phyloP scores from a whole-genome alignment of 495 filamentous ascomycete species.

The Lentithecium fluviatile region DNA sequence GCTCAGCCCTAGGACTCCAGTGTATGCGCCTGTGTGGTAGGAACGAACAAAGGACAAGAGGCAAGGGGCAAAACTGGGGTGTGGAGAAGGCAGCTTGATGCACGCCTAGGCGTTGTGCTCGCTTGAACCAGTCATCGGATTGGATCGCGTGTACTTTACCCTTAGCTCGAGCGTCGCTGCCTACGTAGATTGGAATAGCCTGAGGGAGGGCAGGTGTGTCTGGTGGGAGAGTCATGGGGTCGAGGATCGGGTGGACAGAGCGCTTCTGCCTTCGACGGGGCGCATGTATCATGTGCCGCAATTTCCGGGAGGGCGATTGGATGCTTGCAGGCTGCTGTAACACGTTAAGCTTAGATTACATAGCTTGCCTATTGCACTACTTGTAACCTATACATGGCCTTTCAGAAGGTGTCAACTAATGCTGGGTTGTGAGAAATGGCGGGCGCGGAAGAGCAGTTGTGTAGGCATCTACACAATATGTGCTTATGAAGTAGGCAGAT shows the following conservation, averaged over 20 bases:
- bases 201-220: constrained; percentile 25
- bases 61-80: constrained; percentile 26
- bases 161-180: constrained; percentile 36
- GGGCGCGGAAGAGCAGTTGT: too few relatives aligned
- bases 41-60: too few relatives aligned
- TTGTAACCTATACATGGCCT: too few relatives aligned
- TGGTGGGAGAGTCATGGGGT: constrained; percentile 31
- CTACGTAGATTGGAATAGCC: constrained; percentile 13
- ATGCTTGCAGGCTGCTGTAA: not conserved
- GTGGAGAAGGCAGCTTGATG: constrained; percentile 33
- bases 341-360: too few relatives aligned
- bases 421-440: too few relatives aligned
- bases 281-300: constrained; percentile 3
- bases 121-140: constrained; percentile 25
- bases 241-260: constrained; percentile 18
- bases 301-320: constrained; percentile 35
- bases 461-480: too few relatives aligned
- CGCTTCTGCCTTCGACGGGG: constrained; percentile 35
- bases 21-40: constrained; percentile 28
- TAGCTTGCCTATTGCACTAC: too few relatives aligned
- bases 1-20: constrained; percentile 34
- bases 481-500: too few relatives aligned
- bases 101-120: constrained; percentile 18
- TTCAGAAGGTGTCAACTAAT: too few relatives aligned
- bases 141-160: constrained; percentile 17